Evolutionary conservation across 2,329 filamentous ascomycete species (phyloP).

Genomic region (Hypoxylon sp.): DNA sequence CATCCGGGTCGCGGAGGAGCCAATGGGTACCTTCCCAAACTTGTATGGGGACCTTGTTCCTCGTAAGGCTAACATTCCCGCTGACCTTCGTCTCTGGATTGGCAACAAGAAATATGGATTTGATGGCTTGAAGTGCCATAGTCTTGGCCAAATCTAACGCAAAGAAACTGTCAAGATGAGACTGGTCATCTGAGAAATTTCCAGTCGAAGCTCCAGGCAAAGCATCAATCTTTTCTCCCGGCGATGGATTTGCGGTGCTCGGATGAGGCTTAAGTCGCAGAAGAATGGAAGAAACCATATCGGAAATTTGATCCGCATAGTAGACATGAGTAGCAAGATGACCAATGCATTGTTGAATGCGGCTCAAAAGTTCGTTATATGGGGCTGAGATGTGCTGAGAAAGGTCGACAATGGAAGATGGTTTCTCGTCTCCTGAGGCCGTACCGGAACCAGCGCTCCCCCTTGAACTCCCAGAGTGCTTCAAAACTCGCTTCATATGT

Average conservation of each 20-base stretch:
- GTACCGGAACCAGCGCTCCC: conserved; percentile 36
- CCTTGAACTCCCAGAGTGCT: conserved; percentile 64
- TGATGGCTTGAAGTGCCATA: conserved; percentile 82
- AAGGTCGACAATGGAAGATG: conserved; percentile 49
- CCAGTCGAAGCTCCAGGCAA: conserved; percentile 53
- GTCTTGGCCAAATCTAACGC: conserved; percentile 68
- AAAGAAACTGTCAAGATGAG: conserved; percentile 65
- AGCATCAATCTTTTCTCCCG: conserved; percentile 62
- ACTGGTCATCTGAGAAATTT: conserved; percentile 60
- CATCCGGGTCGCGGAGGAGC: conserved; percentile 85
- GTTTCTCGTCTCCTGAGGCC: conserved; percentile 50
- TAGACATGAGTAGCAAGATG: conserved; percentile 94
- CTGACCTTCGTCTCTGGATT: conserved; percentile 74
- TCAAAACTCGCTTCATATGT: conserved; percentile 83
- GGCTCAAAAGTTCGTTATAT: conserved; percentile 74
- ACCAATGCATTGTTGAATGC: conserved; percentile 87
- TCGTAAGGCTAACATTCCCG: conserved; percentile 73
- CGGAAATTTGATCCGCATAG: conserved; percentile 94
- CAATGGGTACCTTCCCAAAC: conserved; percentile 98
- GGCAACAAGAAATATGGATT: conserved; percentile 84
- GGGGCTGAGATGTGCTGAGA: conserved; percentile 62
- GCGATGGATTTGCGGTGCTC: conserved; percentile 59
- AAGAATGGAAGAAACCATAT: conserved; percentile 90
- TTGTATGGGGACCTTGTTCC: conserved; percentile 81
- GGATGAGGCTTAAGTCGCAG: conserved; percentile 78